Evolutionary conservation across 2,329 filamentous ascomycete species (phyloP), one percentile per base, ranked within the genome.

Genomic region (Neofusicoccum kwambonambiense): DNA sequence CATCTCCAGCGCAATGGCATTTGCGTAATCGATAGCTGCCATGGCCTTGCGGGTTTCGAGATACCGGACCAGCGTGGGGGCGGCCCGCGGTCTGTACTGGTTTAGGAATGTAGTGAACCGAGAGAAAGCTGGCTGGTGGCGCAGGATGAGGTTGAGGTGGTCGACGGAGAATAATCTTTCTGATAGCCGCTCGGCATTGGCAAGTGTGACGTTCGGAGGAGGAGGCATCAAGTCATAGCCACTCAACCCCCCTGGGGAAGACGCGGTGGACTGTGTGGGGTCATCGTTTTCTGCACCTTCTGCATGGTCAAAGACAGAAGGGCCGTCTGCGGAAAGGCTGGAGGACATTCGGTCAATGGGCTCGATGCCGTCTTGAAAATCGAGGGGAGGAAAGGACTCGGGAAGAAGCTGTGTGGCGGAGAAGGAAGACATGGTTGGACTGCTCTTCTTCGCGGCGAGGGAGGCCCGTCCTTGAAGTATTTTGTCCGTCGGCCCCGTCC

Each of bases 1-100:
- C 64, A 64, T 52, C 2, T 85, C 81, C 54, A 84, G 82, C 1
- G 86, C 82, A 60, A 91, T 80, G 0, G 87, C 83, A 74, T 92
- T 91, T 17, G 88, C 85, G 70, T 91, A 92, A 17, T 83, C 80
- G 45, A 92, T 85, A 1, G 89, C 89, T 68, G 86, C 86, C 7
- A 90, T 76, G 0, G 89, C 89, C 72, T 92, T 92, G 64, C 86
- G 76, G 0, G 88, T 83, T 69, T 90, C 87, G 1, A 91, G 79
- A 67, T 91, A 91, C 74, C 90, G 89, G 15, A 86, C 83, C 13
- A 92, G 77, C 9, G 89, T 79, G 0, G 87, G 84, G 3, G 89
- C 80, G 0, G 87, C 90, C 19, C 82, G 77, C 2, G 87, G 84
- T 56, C 87, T 81, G 60, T 84, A 80, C 11, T 79, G 76, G 64